Evolutionary conservation across 1,139 yeast genomes (phyloP).

Genomic region (Pneumocystis oryctolagi): DNA sequence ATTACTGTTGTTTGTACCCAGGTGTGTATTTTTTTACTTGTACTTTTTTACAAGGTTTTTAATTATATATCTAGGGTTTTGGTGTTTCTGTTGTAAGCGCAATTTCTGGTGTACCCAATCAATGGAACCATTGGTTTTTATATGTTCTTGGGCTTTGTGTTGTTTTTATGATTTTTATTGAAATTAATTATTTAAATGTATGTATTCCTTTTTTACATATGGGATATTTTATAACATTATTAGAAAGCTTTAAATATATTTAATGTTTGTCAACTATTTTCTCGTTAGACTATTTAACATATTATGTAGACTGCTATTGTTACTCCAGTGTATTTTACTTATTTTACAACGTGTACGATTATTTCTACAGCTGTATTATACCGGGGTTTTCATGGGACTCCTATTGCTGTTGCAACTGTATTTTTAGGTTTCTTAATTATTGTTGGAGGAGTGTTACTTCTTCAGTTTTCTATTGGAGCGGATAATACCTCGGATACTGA

Average conservation of each 20-base stretch:
- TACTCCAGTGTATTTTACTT: conserved; percentile 13
- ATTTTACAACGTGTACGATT: conserved; percentile 13
- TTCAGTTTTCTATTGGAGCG: conserved; percentile 12
- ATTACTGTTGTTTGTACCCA: conserved; percentile 14
- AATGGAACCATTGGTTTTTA: conserved; percentile 14
- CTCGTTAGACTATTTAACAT: background rate
- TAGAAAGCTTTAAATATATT: conserved; percentile 13
- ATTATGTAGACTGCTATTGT: conserved; percentile 11
- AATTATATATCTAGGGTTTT: conserved; percentile 5
- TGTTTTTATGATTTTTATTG: conserved; percentile 11
- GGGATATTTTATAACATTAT: background rate
- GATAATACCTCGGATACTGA: conserved; percentile 8
- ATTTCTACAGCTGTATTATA: conserved; percentile 14
- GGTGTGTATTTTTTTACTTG: background rate
- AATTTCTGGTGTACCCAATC: conserved; percentile 12
- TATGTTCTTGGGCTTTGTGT: conserved; percentile 12
- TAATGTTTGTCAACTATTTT: conserved; percentile 4
- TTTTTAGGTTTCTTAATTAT: conserved; percentile 12
- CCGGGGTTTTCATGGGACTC: conserved; percentile 13
- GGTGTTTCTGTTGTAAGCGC: conserved; percentile 14
- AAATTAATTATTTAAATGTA: conserved; percentile 13
- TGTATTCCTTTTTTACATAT: background rate
- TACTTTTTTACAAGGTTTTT: background rate
- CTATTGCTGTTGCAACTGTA: conserved; percentile 10
- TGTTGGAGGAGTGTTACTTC: conserved; percentile 10